Percentiles rank a stretch among this genome's conserved stretches.
phyloP scores from a whole-genome alignment of 1,284 basidiomycete genomes.

The Mycena citricolor region DNA sequence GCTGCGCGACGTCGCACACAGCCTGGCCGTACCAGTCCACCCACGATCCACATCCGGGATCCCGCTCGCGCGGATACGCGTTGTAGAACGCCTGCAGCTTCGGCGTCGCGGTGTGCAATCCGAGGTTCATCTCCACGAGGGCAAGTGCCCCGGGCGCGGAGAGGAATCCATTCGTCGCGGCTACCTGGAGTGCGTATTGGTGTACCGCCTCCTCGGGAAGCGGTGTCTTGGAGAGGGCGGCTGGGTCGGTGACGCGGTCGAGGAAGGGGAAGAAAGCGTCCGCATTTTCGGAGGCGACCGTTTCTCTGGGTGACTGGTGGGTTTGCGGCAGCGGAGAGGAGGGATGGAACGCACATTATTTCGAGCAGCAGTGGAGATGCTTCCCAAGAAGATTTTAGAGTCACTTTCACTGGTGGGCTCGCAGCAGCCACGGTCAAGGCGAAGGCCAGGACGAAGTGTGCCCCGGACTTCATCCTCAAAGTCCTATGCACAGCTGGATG shows the following conservation, averaged over 20 bases:
- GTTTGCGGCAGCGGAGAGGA: not conserved
- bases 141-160: constrained; percentile 48
- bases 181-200: constrained; percentile 51
- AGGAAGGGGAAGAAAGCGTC: constrained; percentile 70
- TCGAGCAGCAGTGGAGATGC: constrained; percentile 77
- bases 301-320: constrained; percentile 39
- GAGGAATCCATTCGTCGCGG: constrained; percentile 46
- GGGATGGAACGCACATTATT: constrained; percentile 77
- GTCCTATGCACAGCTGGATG: too few species aligned
- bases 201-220: constrained; percentile 54
- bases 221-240: constrained; percentile 32
- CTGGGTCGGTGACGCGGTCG: constrained; percentile 58
- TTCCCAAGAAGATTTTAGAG: constrained; percentile 79
- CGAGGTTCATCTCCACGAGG: constrained; percentile 61
- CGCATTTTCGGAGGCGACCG: constrained; percentile 61
- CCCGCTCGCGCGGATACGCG: constrained; percentile 49
- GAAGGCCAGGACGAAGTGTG: too few species aligned
- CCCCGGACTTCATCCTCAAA: too few species aligned
- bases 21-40: constrained; percentile 84
- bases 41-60: constrained; percentile 71
- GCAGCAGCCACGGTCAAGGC: constrained; percentile 28
- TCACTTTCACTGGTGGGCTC: constrained; percentile 75
- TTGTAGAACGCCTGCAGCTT: constrained; percentile 75
- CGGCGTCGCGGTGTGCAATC: constrained; percentile 67
- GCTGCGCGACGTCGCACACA: constrained; percentile 69